Evolutionary conservation across 371 early-diverging fungal genomes (phyloP).

Genomic region (Capillidium heterosporum): DNA sequence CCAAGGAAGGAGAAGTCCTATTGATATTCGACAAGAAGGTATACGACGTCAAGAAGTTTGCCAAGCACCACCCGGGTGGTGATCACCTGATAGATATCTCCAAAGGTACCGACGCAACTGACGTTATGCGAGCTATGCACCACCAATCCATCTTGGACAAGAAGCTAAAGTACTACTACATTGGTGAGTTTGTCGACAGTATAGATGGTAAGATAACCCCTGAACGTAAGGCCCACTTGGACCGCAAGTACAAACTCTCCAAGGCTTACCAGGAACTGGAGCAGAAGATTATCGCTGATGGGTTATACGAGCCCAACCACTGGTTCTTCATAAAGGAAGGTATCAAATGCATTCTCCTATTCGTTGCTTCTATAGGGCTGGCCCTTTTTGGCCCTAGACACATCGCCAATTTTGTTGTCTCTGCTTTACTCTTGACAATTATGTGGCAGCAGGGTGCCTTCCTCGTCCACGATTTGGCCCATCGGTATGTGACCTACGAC

Average conservation of each 20-base stretch:
- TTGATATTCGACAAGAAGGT: slow-evolving; percentile 63
- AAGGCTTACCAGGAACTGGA: slow-evolving; percentile 5
- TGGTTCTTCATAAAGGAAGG: slow-evolving; percentile 55
- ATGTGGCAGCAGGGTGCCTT: slow-evolving; percentile 92
- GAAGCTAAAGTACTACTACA: slow-evolving; percentile 49
- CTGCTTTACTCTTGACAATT: slow-evolving; percentile 36
- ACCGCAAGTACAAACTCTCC: slow-evolving; percentile 9
- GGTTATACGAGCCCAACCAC: slow-evolving; percentile 34
- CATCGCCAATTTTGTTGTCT: slow-evolving; percentile 25
- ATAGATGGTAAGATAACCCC: background rate
- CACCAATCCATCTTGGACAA: slow-evolving; percentile 58
- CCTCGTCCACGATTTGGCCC: slow-evolving; percentile 87
- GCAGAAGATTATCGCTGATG: slow-evolving; percentile 15
- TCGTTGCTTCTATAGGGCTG: slow-evolving; percentile 37
- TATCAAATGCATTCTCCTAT: slow-evolving; percentile 38
- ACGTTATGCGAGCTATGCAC: slow-evolving; percentile 74
- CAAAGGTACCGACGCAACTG: slow-evolving; percentile 81
- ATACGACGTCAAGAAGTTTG: slow-evolving; percentile 67
- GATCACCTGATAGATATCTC: slow-evolving; percentile 64
- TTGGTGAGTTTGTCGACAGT: slow-evolving; percentile 36
- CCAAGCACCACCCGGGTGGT: slow-evolving; percentile 81
- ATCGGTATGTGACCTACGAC: slow-evolving; percentile 72
- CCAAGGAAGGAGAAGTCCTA: slow-evolving; percentile 36
- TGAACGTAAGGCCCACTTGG: slow-evolving; percentile 5
- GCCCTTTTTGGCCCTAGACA: slow-evolving; percentile 34